Conservation (phyloP, 73 alveolate genomes). For the Breviolum minutum region DNA sequence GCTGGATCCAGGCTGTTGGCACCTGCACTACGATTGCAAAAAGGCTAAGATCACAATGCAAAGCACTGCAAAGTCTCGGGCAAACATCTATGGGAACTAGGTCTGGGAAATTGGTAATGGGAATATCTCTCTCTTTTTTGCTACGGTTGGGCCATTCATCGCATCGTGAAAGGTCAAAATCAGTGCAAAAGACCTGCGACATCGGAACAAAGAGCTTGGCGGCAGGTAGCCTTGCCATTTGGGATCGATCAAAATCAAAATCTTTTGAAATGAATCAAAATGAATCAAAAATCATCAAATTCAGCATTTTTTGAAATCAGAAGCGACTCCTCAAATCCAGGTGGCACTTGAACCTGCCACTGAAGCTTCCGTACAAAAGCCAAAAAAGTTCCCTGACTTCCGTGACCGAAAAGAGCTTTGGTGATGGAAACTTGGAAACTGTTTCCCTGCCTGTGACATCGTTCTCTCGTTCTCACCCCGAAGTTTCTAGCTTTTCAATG, state of each 20-base stretch:
- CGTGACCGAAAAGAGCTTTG: no score
- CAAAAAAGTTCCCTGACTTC: background rate
- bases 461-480: background rate
- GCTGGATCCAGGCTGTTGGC: slow-evolving; percentile 35
- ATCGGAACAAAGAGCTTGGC: slow-evolving; percentile 52
- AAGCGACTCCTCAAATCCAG: slow-evolving; percentile 62
- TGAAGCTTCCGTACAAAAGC: background rate
- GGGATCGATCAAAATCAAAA: background rate
- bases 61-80: background rate
- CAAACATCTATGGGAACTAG: background rate
- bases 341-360: slow-evolving; percentile 60
- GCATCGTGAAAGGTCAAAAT: background rate
- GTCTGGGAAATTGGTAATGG: background rate
- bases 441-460: slow-evolving; percentile 58
- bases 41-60: background rate
- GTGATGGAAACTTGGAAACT: background rate
- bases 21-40: background rate
- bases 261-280: background rate
- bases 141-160: no score
- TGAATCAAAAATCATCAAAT: background rate
- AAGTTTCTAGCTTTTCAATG: background rate
- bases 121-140: background rate
- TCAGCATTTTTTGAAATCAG: background rate
- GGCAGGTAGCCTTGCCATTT: slow-evolving; percentile 32
- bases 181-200: background rate